phyloP scores from a whole-genome alignment of 2,329 filamentous ascomycete species.

The Ophiocordyceps unilateralis region DNA sequence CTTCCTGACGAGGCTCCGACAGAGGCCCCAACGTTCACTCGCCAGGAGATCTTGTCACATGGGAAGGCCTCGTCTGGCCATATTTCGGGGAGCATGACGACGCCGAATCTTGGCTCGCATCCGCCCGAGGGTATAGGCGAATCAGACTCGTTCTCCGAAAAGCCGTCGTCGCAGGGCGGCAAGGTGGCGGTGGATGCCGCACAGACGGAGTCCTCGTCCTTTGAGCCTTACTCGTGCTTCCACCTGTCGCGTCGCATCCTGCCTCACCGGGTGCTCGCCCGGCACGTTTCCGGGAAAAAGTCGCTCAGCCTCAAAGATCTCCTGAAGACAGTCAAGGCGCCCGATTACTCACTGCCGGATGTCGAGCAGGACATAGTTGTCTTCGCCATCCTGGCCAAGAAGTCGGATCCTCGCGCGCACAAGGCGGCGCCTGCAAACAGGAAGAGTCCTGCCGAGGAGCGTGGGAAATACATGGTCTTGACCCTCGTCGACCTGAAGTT shows the following conservation, averaged over 20 bases:
- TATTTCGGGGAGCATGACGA: constrained; percentile 27
- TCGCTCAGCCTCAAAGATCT: constrained; percentile 66
- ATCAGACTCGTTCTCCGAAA: constrained; percentile 1
- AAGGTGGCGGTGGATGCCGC: no score
- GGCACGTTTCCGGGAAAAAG: constrained; percentile 63
- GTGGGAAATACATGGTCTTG: constrained; percentile 84
- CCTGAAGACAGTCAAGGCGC: constrained; percentile 63
- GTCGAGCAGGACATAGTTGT: constrained; percentile 80
- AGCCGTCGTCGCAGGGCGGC: not conserved
- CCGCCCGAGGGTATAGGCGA: constrained; percentile 5
- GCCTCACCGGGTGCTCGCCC: constrained; percentile 62
- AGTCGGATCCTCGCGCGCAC: constrained; percentile 60
- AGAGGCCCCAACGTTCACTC: constrained; percentile 36
- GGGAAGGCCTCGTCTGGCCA: constrained; percentile 6
- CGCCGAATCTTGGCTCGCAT: constrained; percentile 12
- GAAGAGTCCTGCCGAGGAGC: constrained; percentile 32
- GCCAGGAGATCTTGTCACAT: constrained; percentile 40
- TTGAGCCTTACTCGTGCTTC: constrained; percentile 73
- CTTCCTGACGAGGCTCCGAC: constrained; percentile 30
- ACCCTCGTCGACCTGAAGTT: constrained; percentile 76
- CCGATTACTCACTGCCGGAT: constrained; percentile 64
- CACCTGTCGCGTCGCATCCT: constrained; percentile 73
- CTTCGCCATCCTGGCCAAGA: constrained; percentile 72
- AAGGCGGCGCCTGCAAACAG: constrained; percentile 25
- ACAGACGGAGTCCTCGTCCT: constrained; percentile 27